Evolutionary conservation across 2,329 filamentous ascomycete genomes (phyloP).

Genomic region (Phialocephala sp.): DNA sequence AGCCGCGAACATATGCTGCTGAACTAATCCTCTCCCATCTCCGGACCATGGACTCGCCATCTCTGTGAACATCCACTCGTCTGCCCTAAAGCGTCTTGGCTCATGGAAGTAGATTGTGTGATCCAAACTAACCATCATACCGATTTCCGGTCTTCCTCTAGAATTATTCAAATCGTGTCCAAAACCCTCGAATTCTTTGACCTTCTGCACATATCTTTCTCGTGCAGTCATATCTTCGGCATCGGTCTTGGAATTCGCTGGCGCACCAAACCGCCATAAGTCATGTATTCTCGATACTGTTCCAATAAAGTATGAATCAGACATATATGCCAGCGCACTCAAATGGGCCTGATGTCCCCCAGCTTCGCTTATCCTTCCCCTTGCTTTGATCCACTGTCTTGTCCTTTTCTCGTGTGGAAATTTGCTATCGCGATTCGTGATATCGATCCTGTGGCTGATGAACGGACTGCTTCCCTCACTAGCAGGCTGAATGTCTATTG

Average conservation of each 20-base stretch:
- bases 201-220: conserved; percentile 53
- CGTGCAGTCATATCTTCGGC: conserved; percentile 47
- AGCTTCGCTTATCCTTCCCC: conserved; percentile 73
- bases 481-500: conserved; percentile 49
- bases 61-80: conserved; percentile 81
- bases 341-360: conserved; percentile 84
- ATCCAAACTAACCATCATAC: conserved; percentile 87
- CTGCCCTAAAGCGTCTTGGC: conserved; percentile 60
- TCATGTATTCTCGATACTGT: conserved; percentile 83
- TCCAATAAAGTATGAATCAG: conserved; percentile 91
- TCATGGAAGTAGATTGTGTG: conserved; percentile 75
- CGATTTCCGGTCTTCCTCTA: conserved; percentile 62
- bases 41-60: conserved; percentile 83
- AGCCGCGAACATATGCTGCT: conserved; percentile 72
- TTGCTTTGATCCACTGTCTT: conserved; percentile 75
- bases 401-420: conserved; percentile 71
- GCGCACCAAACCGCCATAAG: conserved; percentile 74
- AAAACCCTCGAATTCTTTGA: conserved; percentile 42
- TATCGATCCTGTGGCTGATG: conserved; percentile 60
- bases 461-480: conserved; percentile 54
- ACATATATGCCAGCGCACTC: conserved; percentile 89
- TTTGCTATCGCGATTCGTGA: conserved; percentile 56
- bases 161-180: conserved; percentile 56
- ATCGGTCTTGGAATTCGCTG: conserved; percentile 36
- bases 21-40: conserved; percentile 77